These are phyloP conservation scores for Curvularia eragrostidis DNA, from an alignment of 2,329 filamentous ascomycete species.

Conservation along the genomic window DNA sequence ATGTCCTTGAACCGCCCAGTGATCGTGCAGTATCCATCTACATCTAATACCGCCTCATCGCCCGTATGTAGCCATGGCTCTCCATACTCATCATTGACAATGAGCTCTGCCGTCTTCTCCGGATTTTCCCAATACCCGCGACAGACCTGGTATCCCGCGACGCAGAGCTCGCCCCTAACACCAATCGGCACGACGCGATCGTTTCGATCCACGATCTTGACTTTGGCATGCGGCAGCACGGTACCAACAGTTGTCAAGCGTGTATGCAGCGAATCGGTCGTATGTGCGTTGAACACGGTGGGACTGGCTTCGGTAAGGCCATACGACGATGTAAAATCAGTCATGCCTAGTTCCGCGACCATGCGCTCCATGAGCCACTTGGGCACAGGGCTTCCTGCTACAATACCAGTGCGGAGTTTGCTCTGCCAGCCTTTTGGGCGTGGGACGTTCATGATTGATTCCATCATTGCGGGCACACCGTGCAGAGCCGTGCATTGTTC, in stretches of 20 bases:
- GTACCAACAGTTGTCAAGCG: conserved; percentile 76
- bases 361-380: conserved; percentile 76
- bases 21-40: conserved; percentile 68
- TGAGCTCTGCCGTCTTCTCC: conserved; percentile 75
- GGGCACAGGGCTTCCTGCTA: conserved; percentile 79
- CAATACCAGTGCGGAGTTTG: conserved; percentile 74
- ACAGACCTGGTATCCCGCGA: conserved; percentile 78
- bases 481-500: conserved; percentile 71
- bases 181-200: conserved; percentile 72
- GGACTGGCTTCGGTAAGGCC: conserved; percentile 79
- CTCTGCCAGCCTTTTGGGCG: conserved; percentile 54
- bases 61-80: conserved; percentile 51
- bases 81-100: conserved; percentile 69
- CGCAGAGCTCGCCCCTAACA: conserved; percentile 74
- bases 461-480: conserved; percentile 86
- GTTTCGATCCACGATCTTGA: conserved; percentile 76
- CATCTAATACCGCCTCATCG: conserved; percentile 50
- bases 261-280: conserved; percentile 70
- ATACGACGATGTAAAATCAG: conserved; percentile 65
- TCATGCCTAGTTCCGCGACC: conserved; percentile 75
- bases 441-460: conserved; percentile 63
- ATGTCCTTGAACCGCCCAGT: conserved; percentile 82
- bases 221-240: conserved; percentile 73
- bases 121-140: conserved; percentile 70
- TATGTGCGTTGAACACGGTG: conserved; percentile 81